Conservation (phyloP, 2,329 filamentous ascomycete genomes). For the Hymenoscyphus scutula region DNA sequence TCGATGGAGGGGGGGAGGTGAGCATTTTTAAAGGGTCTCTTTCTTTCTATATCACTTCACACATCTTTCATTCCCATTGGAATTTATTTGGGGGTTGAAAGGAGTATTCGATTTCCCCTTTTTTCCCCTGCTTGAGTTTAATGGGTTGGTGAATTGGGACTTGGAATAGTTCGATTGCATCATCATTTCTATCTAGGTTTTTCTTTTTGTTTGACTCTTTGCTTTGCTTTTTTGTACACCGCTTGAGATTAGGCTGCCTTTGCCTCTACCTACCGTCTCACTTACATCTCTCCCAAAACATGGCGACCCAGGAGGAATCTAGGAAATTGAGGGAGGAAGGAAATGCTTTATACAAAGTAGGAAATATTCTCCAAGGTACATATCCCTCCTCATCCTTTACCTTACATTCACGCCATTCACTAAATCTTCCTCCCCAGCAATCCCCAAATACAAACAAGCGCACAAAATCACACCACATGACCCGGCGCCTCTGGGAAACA, state of each 20-base stretch:
- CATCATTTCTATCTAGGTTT: too few species aligned
- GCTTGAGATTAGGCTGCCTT: too few species aligned
- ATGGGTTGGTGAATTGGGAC: too few species aligned
- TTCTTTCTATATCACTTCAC: too few species aligned
- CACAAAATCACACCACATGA: conserved; percentile 33
- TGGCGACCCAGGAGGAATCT: conserved; percentile 7
- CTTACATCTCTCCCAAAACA: not conserved
- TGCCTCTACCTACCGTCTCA: not conserved
- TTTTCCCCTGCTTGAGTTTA: too few species aligned
- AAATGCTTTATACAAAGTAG: conserved; percentile 12
- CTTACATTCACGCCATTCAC: not conserved
- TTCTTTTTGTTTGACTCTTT: too few species aligned
- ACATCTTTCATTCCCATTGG: too few species aligned
- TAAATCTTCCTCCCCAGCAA: not conserved
- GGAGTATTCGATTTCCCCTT: too few species aligned
- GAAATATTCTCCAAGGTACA: conserved; percentile 7
- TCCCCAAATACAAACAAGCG: conserved; percentile 7
- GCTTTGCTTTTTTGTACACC: too few species aligned
- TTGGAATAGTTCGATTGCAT: too few species aligned
- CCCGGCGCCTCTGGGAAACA: conserved; percentile 20
- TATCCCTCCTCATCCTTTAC: not conserved
- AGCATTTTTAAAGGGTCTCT: not conserved
- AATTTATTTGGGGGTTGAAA: too few species aligned
- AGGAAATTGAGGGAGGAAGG: conserved; percentile 12
- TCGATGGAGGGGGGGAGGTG: not conserved